A percentile compares a stretch with the other conserved stretches of the same genome.
Conservation (phyloP, 306 rosid genomes). For the Trifolium repens region DNA sequence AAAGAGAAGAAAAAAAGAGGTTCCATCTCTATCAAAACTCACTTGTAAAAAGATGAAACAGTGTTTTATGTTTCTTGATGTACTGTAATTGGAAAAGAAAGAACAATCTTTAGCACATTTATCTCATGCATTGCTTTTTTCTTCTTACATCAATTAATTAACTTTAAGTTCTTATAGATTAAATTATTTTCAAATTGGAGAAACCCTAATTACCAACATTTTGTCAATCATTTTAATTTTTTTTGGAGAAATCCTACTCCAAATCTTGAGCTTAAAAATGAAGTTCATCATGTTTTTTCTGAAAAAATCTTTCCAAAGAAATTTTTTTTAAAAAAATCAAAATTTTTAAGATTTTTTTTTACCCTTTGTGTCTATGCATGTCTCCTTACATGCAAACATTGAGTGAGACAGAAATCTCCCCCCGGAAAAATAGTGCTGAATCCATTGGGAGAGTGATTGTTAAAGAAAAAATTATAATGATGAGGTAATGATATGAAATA, state of each 20-base stretch:
- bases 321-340: not conserved
- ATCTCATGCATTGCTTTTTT: slow-evolving; percentile 49
- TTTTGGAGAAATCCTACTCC: not conserved
- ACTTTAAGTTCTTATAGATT: slow-evolving; percentile 9
- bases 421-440: slow-evolving; percentile 54
- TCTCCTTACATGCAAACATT: slow-evolving; percentile 45
- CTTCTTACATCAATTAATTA: slow-evolving; percentile 12
- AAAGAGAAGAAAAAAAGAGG: not conserved
- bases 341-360: not conserved
- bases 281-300: not conserved
- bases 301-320: too few relatives aligned
- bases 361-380: slow-evolving; percentile 31
- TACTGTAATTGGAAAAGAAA: slow-evolving; percentile 46
- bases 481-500: slow-evolving; percentile 56
- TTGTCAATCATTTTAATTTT: not conserved
- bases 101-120: slow-evolving; percentile 50
- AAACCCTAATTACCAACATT: not conserved
- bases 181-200: slow-evolving; percentile 16
- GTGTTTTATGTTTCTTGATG: slow-evolving; percentile 49
- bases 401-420: slow-evolving; percentile 46
- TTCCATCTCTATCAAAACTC: slow-evolving; percentile 47
- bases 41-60: slow-evolving; percentile 47
- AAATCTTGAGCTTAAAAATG: slow-evolving; percentile 4
- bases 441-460: slow-evolving; percentile 55
- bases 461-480: slow-evolving; percentile 52